phyloP scores from a whole-genome alignment of 768 basidiomycete genomes.

The Tulasnella sp. region DNA sequence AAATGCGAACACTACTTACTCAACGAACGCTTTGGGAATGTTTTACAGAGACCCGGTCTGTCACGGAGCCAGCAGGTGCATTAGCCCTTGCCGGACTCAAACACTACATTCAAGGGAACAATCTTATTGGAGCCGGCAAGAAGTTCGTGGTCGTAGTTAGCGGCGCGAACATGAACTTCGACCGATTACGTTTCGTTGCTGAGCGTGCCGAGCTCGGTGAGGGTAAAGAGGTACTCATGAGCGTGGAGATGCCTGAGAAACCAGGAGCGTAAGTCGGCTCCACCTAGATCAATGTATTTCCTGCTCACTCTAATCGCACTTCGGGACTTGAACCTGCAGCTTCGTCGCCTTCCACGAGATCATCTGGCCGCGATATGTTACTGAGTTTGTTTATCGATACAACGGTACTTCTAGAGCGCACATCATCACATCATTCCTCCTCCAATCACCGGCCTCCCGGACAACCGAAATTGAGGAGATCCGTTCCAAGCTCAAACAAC shows the following conservation, averaged over 20 bases:
- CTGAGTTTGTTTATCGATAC: conserved; percentile 93
- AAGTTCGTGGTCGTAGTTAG: conserved; percentile 86
- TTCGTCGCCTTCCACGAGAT: conserved; percentile 78
- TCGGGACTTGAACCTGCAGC: conserved; percentile 32
- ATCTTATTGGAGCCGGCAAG: conserved; percentile 71
- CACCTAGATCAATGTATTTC: too few species aligned
- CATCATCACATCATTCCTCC: conserved; percentile 85
- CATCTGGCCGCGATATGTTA: conserved; percentile 84
- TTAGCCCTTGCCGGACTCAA: conserved; percentile 87
- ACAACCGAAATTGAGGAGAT: conserved; percentile 53
- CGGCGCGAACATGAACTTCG: conserved; percentile 99
- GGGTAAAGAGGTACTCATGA: conserved; percentile 83
- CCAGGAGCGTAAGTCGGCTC: conserved; percentile 66
- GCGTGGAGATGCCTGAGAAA: conserved; percentile 86
- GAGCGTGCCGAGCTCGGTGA: conserved; percentile 97
- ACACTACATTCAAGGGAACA: conserved; percentile 68
- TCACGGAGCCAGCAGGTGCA: conserved; percentile 95
- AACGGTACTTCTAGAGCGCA: conserved; percentile 59
- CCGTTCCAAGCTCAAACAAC: conserved; percentile 45
- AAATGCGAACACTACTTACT: too few species aligned
- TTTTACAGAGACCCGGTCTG: conserved; percentile 73
- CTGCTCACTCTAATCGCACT: conserved; percentile 3
- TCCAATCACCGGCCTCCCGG: conserved; percentile 38
- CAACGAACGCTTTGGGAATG: too few species aligned
- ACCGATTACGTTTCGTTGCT: conserved; percentile 91